These are phyloP conservation scores for Deakozyma indianensis DNA, from an alignment of 805 yeast species.

Conservation along the genomic window DNA sequence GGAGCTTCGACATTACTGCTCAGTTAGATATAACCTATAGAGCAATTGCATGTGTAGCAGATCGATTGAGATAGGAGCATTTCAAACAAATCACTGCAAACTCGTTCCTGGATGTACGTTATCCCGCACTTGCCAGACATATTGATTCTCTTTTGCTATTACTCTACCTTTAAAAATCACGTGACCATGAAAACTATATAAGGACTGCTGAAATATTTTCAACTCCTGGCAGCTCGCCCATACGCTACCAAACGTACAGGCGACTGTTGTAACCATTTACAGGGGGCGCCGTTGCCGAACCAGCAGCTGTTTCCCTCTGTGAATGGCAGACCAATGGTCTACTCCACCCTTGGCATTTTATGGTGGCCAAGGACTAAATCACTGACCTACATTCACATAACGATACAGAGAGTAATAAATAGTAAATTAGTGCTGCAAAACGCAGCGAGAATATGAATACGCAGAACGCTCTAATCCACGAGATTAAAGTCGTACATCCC, in stretches of 20 bases:
- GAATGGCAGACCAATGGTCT: not conserved
- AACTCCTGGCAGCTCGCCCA: not conserved
- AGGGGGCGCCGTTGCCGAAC: not conserved
- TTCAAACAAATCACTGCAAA: too few species aligned
- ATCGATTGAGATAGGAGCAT: too few species aligned
- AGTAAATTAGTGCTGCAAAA: not conserved
- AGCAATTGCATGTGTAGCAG: too few species aligned
- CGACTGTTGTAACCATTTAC: not conserved
- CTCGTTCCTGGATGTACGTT: too few species aligned
- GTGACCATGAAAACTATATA: too few species aligned
- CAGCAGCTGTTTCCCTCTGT: not conserved
- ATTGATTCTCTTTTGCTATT: too few species aligned
- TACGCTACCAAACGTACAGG: not conserved
- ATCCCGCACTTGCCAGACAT: too few species aligned
- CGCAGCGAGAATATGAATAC: not conserved
- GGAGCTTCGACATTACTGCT: too few species aligned
- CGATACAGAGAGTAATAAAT: not conserved
- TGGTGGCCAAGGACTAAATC: slow-evolving; percentile 1
- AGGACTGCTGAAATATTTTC: not conserved
- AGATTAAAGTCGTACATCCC: not conserved
- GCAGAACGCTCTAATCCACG: not conserved
- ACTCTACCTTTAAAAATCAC: too few species aligned
- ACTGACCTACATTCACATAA: not conserved
- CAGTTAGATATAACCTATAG: too few species aligned
- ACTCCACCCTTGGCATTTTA: slow-evolving; percentile 1